These are phyloP conservation scores for Taphrina populina DNA, from an alignment of 1,139 yeast species.

Conservation along the genomic window DNA sequence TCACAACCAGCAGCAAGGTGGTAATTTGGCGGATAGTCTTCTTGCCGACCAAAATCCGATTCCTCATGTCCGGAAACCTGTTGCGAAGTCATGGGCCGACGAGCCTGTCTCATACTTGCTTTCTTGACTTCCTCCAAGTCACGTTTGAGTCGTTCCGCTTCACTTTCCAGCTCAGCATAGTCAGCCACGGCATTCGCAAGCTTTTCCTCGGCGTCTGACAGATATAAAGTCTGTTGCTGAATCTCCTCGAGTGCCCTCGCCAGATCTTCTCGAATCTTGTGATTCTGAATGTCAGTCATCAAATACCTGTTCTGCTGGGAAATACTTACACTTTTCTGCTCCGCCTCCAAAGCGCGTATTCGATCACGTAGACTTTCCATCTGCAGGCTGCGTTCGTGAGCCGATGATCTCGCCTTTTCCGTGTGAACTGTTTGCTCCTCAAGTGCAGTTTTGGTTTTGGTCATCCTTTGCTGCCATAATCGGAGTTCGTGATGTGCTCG, in stretches of 20 bases:
- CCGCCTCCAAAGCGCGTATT: neutral
- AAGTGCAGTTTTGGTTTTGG: neutral
- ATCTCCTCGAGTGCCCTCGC: neutral
- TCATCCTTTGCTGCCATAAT: neutral
- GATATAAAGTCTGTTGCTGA: neutral
- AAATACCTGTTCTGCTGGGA: too few relatives aligned
- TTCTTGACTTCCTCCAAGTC: slow-evolving; percentile 3
- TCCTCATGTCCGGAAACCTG: too few relatives aligned
- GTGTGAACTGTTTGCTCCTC: neutral
- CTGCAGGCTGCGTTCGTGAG: neutral
- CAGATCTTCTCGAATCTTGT: too few relatives aligned
- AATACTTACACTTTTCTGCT: slow-evolving; percentile 3
- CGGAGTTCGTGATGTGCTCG: slow-evolving; percentile 4
- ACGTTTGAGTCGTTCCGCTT: neutral
- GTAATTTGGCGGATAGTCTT: too few relatives aligned
- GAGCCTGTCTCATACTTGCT: slow-evolving; percentile 7
- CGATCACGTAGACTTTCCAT: slow-evolving; percentile 1
- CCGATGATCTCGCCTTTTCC: neutral
- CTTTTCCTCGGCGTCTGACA: neutral
- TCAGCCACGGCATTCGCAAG: neutral
- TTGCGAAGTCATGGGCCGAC: neutral
- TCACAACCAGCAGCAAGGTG: too few relatives aligned
- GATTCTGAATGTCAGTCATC: too few relatives aligned
- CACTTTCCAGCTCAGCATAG: neutral
- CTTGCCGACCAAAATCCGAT: too few relatives aligned